Evolutionary conservation across 768 basidiomycete genomes (phyloP).

Genomic region (Boletus rex-veris): DNA sequence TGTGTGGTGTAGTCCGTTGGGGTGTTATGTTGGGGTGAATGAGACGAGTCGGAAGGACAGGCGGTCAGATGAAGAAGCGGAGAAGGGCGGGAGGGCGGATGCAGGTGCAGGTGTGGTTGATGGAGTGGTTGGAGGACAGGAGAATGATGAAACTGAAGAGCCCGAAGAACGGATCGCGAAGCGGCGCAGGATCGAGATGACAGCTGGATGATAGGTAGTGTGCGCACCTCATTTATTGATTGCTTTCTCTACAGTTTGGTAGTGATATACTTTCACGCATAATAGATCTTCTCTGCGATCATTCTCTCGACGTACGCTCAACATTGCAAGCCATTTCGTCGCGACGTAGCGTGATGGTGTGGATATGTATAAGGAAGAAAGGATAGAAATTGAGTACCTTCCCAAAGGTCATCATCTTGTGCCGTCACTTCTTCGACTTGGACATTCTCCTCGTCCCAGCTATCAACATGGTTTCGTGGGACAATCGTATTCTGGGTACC

Average conservation of each 20-base stretch:
- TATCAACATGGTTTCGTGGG: no score
- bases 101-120: neutral
- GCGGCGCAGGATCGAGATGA: constrained; percentile 11
- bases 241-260: neutral
- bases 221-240: neutral
- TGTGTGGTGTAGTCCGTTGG: constrained; percentile 52
- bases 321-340: no score
- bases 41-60: neutral
- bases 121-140: neutral
- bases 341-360: no score
- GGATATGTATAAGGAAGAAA: no score
- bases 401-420: no score
- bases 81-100: neutral
- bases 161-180: constrained; percentile 12
- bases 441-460: no score
- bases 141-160: neutral
- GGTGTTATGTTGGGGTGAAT: constrained; percentile 37
- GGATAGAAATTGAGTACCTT: no score
- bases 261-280: neutral
- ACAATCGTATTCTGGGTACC: no score
- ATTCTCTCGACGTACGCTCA: no score
- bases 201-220: constrained; percentile 1
- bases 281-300: no score
- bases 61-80: neutral
- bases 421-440: no score